Percentiles rank a stretch among this genome's conserved stretches.
phyloP scores from a whole-genome alignment of 768 basidiomycete genomes.

The Agaricus subrufescens region DNA sequence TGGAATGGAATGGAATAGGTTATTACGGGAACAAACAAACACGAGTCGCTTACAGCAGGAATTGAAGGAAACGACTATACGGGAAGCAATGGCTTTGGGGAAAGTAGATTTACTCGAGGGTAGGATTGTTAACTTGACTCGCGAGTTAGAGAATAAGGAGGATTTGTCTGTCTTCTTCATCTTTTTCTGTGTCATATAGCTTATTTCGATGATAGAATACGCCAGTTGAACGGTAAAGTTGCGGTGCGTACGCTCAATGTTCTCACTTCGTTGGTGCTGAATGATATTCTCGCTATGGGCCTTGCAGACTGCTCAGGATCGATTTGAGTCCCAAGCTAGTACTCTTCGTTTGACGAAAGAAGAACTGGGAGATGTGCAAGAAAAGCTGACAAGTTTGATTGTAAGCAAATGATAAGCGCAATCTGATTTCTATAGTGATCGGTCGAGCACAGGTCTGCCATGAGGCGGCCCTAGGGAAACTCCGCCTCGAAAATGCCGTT shows the following conservation, averaged over 20 bases:
- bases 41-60: conserved; percentile 3
- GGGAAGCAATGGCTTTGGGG: background rate
- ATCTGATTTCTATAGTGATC: background rate
- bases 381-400: conserved; percentile 7
- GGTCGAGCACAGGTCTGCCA: conserved; percentile 15
- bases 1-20: background rate
- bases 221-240: conserved; percentile 1
- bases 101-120: conserved; percentile 6
- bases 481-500: conserved; percentile 33
- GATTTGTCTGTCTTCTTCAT: conserved; percentile 4
- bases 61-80: conserved; percentile 3
- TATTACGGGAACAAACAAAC: conserved; percentile 1
- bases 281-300: conserved; percentile 28
- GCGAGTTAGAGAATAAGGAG: background rate
- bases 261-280: background rate
- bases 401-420: background rate
- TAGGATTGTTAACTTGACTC: background rate
- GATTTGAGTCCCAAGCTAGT: conserved; percentile 53
- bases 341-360: conserved; percentile 53
- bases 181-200: background rate
- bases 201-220: background rate
- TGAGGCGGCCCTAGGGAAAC: conserved; percentile 26
- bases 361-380: conserved; percentile 45
- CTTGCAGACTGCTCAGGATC: conserved; percentile 35
- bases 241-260: background rate